Percentiles rank a stretch among this genome's conserved stretches.
These are phyloP conservation scores for Albizia julibrissin DNA, from an alignment of 306 rosid species.

Conservation along the genomic window DNA sequence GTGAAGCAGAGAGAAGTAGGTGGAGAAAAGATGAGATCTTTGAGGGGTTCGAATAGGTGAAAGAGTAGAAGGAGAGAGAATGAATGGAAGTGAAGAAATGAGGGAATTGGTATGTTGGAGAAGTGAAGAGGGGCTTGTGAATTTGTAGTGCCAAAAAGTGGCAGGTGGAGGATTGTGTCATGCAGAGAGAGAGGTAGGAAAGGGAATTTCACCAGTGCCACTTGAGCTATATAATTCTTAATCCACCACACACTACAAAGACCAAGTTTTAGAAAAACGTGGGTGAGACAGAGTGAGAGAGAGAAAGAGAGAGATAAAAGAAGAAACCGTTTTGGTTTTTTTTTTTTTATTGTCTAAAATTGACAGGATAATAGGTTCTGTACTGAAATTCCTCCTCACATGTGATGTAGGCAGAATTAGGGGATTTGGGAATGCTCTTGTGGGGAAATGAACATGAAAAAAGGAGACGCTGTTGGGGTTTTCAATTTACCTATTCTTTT, in stretches of 20 bases:
- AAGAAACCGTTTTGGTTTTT: background rate
- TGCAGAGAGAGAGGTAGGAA: conserved; percentile 11
- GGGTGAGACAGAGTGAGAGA: background rate
- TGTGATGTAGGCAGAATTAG: conserved; percentile 31
- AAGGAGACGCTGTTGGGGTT: conserved; percentile 33
- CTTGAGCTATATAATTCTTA: conserved; percentile 53
- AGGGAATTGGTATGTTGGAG: conserved; percentile 45
- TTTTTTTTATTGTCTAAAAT: background rate
- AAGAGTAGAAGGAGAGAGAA: background rate
- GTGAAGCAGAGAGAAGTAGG: background rate
- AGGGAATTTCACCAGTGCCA: conserved; percentile 40
- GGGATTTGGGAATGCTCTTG: conserved; percentile 28
- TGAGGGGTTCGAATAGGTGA: background rate
- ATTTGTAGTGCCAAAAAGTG: conserved; percentile 84
- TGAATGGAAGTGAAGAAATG: background rate
- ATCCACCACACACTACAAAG: conserved; percentile 40
- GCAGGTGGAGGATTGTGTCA: conserved; percentile 7
- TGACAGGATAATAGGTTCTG: conserved; percentile 13
- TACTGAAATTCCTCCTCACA: background rate
- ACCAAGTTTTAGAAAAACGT: background rate
- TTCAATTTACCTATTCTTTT: conserved; percentile 47
- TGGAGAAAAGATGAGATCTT: conserved; percentile 1
- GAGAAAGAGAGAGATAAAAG: background rate
- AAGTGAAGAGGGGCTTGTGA: conserved; percentile 40
- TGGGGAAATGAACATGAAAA: conserved; percentile 26